Percentiles rank a stretch among this genome's conserved stretches.
phyloP scores from a whole-genome alignment of 2,329 filamentous ascomycete species.

The Phialocephala subalpina region DNA sequence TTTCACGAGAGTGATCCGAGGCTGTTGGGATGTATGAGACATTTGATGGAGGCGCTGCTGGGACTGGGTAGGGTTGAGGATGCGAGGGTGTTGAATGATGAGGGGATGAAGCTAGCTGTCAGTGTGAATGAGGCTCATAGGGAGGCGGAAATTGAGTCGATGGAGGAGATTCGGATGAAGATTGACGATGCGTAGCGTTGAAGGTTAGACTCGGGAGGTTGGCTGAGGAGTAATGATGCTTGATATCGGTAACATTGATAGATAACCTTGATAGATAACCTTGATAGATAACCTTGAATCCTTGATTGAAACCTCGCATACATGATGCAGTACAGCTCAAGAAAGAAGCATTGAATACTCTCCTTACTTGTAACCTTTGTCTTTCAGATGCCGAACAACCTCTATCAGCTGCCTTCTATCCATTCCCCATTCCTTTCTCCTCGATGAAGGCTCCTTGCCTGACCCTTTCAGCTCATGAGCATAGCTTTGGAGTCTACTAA shows the following conservation, averaged over 20 bases:
- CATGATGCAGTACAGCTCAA: too few relatives aligned
- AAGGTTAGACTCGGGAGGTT: background rate
- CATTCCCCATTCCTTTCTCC: background rate
- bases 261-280: too few relatives aligned
- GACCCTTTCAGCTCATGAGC: background rate
- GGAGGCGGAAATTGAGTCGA: background rate
- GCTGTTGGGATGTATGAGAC: conserved; percentile 2
- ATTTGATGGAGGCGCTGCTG: background rate
- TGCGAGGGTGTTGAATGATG: background rate
- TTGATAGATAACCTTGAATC: too few relatives aligned
- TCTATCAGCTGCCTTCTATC: background rate
- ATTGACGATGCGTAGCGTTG: background rate
- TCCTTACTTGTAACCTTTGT: too few relatives aligned
- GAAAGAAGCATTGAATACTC: too few relatives aligned
- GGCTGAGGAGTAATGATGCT: too few relatives aligned
- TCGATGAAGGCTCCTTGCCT: background rate
- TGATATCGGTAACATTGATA: too few relatives aligned
- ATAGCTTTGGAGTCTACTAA: background rate
- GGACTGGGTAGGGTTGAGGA: background rate
- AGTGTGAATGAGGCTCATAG: background rate
- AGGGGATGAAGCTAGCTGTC: background rate
- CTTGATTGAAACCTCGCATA: too few relatives aligned
- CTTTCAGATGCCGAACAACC: background rate
- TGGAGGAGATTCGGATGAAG: background rate
- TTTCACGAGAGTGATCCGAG: conserved; percentile 9